Evolutionary conservation across 257 asterid genomes (phyloP).

Genomic region (Ballota nigra): DNA sequence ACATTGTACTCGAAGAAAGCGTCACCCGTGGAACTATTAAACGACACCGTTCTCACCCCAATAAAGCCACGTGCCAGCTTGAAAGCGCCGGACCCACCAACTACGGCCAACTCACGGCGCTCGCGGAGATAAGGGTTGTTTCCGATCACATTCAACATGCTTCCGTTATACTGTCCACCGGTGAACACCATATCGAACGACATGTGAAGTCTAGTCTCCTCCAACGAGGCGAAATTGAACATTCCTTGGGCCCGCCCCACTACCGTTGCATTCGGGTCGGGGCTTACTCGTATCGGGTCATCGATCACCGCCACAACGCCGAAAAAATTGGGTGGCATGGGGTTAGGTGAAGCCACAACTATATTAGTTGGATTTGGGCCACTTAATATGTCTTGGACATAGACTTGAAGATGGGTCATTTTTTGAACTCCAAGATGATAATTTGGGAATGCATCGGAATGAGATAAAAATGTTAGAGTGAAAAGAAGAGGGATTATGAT

Average conservation of each 20-base stretch:
- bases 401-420: constrained; percentile 28
- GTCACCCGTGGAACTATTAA: constrained; percentile 16
- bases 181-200: constrained; percentile 32
- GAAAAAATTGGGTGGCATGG: constrained; percentile 20
- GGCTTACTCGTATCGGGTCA: constrained; percentile 30
- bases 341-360: constrained; percentile 26
- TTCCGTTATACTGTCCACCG: constrained; percentile 32
- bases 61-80: constrained; percentile 40
- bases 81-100: constrained; percentile 49
- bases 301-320: constrained; percentile 27
- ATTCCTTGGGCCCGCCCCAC: constrained; percentile 46
- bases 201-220: constrained; percentile 26
- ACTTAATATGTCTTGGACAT: constrained; percentile 30
- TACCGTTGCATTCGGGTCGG: constrained; percentile 23
- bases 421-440: neutral
- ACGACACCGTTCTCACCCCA: constrained; percentile 15
- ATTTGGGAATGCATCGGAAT: neutral
- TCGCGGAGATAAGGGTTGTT: constrained; percentile 7
- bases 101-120: constrained; percentile 34
- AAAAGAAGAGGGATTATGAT: constrained; percentile 1
- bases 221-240: constrained; percentile 19
- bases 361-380: constrained; percentile 21
- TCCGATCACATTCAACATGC: constrained; percentile 36
- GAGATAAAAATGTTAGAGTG: neutral
- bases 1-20: constrained; percentile 35